Percentiles rank a stretch among this genome's conserved stretches.
These are phyloP conservation scores for Blastocladiella britannica DNA, from an alignment of 192 early-diverging fungal genomes.

Conservation along the genomic window DNA sequence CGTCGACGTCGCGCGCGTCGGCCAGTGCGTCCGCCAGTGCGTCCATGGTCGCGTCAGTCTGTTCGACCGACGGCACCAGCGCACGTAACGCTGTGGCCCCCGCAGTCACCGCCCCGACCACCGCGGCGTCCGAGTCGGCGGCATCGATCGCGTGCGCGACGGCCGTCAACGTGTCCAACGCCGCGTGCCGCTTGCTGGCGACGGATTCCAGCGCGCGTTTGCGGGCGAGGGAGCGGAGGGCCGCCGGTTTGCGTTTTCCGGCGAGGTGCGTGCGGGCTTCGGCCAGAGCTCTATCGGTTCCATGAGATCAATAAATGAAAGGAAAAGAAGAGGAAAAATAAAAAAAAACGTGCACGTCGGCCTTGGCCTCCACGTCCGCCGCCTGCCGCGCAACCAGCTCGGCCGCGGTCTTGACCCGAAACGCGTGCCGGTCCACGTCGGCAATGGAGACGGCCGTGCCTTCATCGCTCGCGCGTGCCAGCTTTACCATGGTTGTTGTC, in stretches of 20 bases:
- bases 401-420: not conserved
- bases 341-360: not conserved
- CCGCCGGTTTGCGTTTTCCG: not conserved
- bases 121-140: not conserved
- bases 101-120: not conserved
- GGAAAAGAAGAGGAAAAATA: not conserved
- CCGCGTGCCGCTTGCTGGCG: not conserved
- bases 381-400: not conserved
- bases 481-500: too few species aligned
- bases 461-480: too few species aligned
- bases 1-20: not conserved
- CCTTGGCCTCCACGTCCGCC: not conserved
- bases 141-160: not conserved
- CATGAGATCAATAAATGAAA: not conserved
- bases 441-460: too few species aligned
- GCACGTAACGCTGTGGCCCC: not conserved
- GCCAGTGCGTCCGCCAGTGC: not conserved
- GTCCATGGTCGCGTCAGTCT: not conserved
- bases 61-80: not conserved
- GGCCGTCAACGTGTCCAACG: not conserved
- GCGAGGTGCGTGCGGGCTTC: not conserved
- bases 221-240: not conserved
- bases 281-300: not conserved
- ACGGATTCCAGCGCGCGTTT: not conserved
- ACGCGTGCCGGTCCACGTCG: too few species aligned